Evolutionary conservation across 257 asterid genomes (phyloP), one percentile per base, ranked within the genome.

Genomic region (Handroanthus guayacan): DNA sequence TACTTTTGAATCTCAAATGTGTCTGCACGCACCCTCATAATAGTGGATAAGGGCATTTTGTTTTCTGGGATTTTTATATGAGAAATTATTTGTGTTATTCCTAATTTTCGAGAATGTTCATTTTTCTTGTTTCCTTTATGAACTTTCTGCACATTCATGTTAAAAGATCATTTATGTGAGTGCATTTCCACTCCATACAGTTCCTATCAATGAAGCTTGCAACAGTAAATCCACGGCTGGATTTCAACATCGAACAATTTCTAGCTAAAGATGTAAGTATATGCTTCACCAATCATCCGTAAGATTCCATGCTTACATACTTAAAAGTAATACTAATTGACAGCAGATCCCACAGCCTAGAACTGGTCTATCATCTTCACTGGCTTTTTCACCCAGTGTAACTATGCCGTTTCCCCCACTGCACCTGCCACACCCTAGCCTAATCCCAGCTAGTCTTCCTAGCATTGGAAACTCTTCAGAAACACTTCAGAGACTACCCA

Each of bases 151-250:
- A 31, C 36, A 9, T 34, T n/a, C 64, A 41, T 61, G 13, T 18
- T 62, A 56, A 18, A 2, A 34, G 72, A 58, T 67, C 54, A 71
- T 62, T 48, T 20, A 68, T 25, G 4, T 13, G 31, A 68, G 62
- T 67, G 56, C 62, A 36, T 71, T 69, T 72, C 9, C 45, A 58
- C 52, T 82, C 5, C 41, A 2, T 75, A 45, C 89, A 92, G 97
- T 92, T 92, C 83, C 82, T 92, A 61, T 92, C 97, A 0, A 92
- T 92, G 97, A 92, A 90, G 90, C 94, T 92, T 67, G 92, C 97
- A 47, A 90, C 97, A 1, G 92, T 92, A 67, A 89, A 89, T 81
- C 97, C 97, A 17, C 83, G 80, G 52, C 74, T 85, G 63, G 91
- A 89, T 75, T 81, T 87, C 80, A 79, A 83, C 72, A 76, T 86